Conservation (phyloP, 2,329 filamentous ascomycete genomes). For the Pseudocercospora fuligena region DNA sequence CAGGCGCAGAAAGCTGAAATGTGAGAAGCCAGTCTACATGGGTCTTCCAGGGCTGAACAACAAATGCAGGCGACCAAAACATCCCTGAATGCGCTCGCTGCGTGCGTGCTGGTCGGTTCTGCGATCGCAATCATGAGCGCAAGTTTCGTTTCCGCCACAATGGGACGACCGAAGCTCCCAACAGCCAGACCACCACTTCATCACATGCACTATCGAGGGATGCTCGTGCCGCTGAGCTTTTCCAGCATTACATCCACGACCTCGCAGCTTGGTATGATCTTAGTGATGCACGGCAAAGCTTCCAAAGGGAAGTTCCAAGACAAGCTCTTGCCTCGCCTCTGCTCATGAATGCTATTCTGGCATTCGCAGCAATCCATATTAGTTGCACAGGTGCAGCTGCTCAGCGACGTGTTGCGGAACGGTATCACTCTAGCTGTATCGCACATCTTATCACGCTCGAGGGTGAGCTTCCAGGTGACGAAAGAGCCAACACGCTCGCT, state of each 20-base stretch:
- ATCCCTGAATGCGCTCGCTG: constrained; percentile 14
- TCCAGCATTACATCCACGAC: constrained; percentile 14
- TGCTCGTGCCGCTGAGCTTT: constrained; percentile 1
- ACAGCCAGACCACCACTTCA: background rate
- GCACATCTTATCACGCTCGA: constrained; percentile 5
- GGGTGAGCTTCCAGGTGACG: background rate
- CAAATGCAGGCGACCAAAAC: constrained; percentile 15
- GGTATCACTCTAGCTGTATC: constrained; percentile 10
- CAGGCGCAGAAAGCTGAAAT: constrained; percentile 21
- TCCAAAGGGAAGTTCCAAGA: constrained; percentile 2
- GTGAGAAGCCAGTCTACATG: background rate
- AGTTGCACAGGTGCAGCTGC: constrained; percentile 1
- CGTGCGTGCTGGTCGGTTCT: constrained; percentile 11
- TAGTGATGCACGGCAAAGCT: constrained; percentile 15
- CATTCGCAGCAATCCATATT: constrained; percentile 17
- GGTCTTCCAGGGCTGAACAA: background rate
- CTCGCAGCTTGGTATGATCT: constrained; percentile 18
- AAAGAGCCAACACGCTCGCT: constrained; percentile 5
- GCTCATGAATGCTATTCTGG: constrained; percentile 15
- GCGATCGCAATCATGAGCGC: constrained; percentile 7
- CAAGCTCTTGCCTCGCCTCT: constrained; percentile 10
- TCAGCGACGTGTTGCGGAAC: constrained; percentile 5
- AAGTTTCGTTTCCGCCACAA: background rate
- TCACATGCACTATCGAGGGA: background rate
- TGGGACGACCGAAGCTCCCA: background rate